Conservation (phyloP, 257 asterid genomes). For the Catharanthus roseus region DNA sequence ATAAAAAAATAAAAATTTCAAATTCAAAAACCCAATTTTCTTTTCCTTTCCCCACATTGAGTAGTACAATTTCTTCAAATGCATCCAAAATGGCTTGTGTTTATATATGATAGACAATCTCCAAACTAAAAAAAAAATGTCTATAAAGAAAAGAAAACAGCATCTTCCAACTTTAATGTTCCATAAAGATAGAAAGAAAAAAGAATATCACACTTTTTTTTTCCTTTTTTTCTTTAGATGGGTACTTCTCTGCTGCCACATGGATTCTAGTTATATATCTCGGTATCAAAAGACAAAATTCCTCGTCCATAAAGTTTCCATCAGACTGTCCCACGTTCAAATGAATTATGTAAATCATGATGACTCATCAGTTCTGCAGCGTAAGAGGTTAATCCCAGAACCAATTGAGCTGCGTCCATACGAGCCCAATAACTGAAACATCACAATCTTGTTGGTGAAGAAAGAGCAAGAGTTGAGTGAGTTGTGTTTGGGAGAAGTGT, state of each 20-base stretch:
- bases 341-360: too few species aligned
- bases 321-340: too few species aligned
- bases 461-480: background rate
- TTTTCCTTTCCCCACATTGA: background rate
- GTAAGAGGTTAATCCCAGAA: too few species aligned
- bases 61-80: background rate
- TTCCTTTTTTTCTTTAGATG: too few species aligned
- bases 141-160: background rate
- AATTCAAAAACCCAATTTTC: too few species aligned
- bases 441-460: background rate
- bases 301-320: too few species aligned
- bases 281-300: too few species aligned
- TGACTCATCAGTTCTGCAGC: too few species aligned
- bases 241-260: too few species aligned
- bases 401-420: too few species aligned
- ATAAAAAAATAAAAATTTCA: too few species aligned
- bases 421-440: background rate
- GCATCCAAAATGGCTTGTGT: slow-evolving; percentile 6
- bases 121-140: background rate
- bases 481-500: background rate
- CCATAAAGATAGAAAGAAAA: slow-evolving; percentile 3
- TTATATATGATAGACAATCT: background rate
- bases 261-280: background rate
- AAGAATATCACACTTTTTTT: background rate
- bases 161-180: slow-evolving; percentile 3